Base-by-base conservation (phyloP, 2,329 filamentous ascomycete species). In the Sporothrix variecibatus region DNA sequence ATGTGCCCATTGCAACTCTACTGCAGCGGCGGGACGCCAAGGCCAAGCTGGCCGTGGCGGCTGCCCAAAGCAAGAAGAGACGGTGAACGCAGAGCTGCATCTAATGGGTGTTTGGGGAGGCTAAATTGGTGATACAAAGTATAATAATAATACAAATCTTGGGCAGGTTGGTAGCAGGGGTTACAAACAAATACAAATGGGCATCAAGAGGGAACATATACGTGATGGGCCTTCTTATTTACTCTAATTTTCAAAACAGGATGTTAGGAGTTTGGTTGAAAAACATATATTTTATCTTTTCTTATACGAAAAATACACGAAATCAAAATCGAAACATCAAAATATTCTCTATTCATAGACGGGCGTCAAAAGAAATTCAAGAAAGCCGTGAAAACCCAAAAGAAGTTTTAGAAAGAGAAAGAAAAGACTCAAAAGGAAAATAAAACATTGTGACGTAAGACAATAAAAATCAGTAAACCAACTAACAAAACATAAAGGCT, bases 1-100 rank as follows among this genome's bases (percentile, higher is more conserved):
- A 94, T 78, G 83, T 95, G 17, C 93, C 93, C 0, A 82, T 95
- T 56, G 90, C 88, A 3, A 90, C 94, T 79, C 78, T 95, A 17
- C 82, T 94, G 62, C 84, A 88, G 67, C 84, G 90, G 76, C 83
- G 90, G 76, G 88, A 84, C 75, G 80, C 26, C 31, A 60, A 65
- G n/a, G 71, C 56, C 9, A 51, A 65, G 20, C 38, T 28, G 11
- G 62, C 38, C 11, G 23, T 28, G 9, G 26, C 43, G 72, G 70
- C 58, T 72, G 73, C 34, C 51, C 60, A 72, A 20, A 43, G 43
- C 34, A 51, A 69, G 51, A 72, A 72, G 71, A 65, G 12, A 9
- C 71, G 51, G 34, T 72, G n/a, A 58, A 34, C 26, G 38, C 23
- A 6, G 12, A 1, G 17, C 1, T 3, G 34, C 2, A 43, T 23